Percentiles rank a stretch among this genome's conserved stretches.
Evolutionary conservation across 225 moss, liverwort and hornwort genomes (phyloP).

Genomic region (Climacium dendroides): DNA sequence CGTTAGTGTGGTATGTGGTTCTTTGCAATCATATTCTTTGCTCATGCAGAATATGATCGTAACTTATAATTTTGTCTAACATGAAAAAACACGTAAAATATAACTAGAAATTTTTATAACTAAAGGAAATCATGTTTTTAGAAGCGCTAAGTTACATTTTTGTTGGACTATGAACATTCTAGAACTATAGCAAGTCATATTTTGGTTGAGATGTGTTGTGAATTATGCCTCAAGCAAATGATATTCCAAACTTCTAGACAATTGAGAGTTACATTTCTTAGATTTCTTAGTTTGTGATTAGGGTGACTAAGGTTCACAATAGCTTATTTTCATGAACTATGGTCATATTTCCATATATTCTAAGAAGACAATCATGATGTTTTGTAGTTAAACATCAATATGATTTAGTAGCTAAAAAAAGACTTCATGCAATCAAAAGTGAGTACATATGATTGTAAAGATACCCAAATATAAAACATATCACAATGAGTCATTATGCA

Average conservation of each 20-base stretch:
- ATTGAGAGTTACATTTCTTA: not conserved
- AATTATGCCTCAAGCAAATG: not conserved
- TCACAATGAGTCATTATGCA: rapidly evolving
- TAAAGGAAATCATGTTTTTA: no score
- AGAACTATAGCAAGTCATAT: rapidly evolving
- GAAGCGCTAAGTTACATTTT: not conserved
- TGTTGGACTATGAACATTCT: not conserved
- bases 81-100: rapidly evolving
- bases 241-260: rapidly evolving
- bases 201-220: not conserved
- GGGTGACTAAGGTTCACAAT: rapidly evolving
- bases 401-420: rapidly evolving
- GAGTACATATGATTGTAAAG: not conserved
- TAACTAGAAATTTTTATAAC: not conserved
- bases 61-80: rapidly evolving
- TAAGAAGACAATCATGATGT: rapidly evolving
- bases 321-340: not conserved
- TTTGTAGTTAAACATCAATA: rapidly evolving
- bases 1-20: not conserved
- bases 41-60: not conserved
- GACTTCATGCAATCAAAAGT: not conserved
- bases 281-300: rapidly evolving
- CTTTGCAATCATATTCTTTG: not conserved
- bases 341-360: not conserved
- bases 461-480: not conserved